A percentile compares a stretch with the other conserved stretches of the same genome.
Conservation (phyloP, 2,329 filamentous ascomycete species). For the Dothidotthia symphoricarpi region DNA sequence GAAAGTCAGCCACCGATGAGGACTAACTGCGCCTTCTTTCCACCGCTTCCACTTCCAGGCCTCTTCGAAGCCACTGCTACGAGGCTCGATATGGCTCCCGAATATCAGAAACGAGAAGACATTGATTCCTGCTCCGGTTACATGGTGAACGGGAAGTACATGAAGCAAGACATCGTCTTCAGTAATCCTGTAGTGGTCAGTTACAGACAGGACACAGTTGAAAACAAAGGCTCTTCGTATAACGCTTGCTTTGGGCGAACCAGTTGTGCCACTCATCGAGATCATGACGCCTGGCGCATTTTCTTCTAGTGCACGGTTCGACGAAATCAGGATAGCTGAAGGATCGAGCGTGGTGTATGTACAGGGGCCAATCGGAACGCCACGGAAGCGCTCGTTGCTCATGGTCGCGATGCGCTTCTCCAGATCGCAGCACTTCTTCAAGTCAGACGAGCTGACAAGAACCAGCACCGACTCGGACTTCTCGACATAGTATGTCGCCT, state of each 20-base stretch:
- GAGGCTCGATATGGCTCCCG: conserved; percentile 37
- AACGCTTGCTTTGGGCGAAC: conserved; percentile 47
- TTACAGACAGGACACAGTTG: conserved; percentile 33
- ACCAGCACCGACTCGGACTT: conserved; percentile 44
- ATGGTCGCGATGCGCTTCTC: conserved; percentile 26
- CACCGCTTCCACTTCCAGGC: conserved; percentile 38
- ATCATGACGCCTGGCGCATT: conserved; percentile 46
- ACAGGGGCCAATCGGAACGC: conserved; percentile 40
- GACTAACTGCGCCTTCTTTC: conserved; percentile 28
- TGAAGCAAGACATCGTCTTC: conserved; percentile 37
- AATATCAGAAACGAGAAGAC: conserved; percentile 38
- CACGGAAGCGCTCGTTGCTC: conserved; percentile 36
- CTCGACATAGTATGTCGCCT: conserved; percentile 47
- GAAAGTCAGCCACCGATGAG: conserved; percentile 28
- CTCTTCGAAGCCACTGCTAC: conserved; percentile 38
- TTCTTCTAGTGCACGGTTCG: conserved; percentile 42
- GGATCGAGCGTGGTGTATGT: conserved; percentile 32
- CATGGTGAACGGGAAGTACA: conserved; percentile 39
- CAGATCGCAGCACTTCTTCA: conserved; percentile 30
- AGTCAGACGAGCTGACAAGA: conserved; percentile 38
- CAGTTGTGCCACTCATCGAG: conserved; percentile 51
- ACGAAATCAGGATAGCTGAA: conserved; percentile 43
- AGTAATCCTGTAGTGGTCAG: conserved; percentile 35
- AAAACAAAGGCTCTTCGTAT: conserved; percentile 46
- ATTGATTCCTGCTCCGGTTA: conserved; percentile 38